Evolutionary conservation across 2,329 filamentous ascomycete species (phyloP), one percentile per base, ranked within the genome.

Genomic region (Malbranchea zuffiana): DNA sequence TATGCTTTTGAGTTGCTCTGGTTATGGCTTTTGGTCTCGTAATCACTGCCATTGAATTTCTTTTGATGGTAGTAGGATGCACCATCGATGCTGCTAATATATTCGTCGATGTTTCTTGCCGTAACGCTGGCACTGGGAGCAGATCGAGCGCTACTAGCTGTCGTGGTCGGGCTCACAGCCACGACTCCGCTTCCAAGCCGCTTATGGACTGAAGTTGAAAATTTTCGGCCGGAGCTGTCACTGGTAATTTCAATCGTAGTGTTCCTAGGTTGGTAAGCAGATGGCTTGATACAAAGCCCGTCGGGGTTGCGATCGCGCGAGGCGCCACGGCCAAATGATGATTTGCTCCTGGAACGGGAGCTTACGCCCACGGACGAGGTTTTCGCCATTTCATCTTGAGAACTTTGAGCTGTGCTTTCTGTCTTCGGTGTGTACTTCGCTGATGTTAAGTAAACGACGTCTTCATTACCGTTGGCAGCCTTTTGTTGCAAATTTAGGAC

Each of bases 81-180:
- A 34, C 84, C 74, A 21, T 93, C 85, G 1, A 94, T 63, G 53
- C 84, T 90, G 60, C 78, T 84, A 45, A 93, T 87, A 53, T 90
- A 92, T 45, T 87, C 78, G 47, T 92, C 82, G 23, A 84, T 72
- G 45, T 75, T 83, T 44, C 77, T 73, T 26, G 69, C 71, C 47
- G 74, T 78, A 7, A 71, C 63, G 43, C 71, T 74, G 28, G 73
- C 63, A 48, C 74, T 78, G 36, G 68, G 62, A 25, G 56, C 66
- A 32, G 57, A 65, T 44, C 63, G 69, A 38, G 68, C 69, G 36
- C 75, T 65, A 26, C 60, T 52, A 11, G 55, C 48, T 1, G 61
- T 63, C 3, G 57, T 58, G 20, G 58, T 53, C 2, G 55, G 55
- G 65, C 44, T 47, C 18, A 33, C 28, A 24, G 20, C 36, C 26